Evolutionary conservation across 2,329 filamentous ascomycete species (phyloP), one percentile per base, ranked within the genome.

Genomic region (Colletotrichum tofieldiae): DNA sequence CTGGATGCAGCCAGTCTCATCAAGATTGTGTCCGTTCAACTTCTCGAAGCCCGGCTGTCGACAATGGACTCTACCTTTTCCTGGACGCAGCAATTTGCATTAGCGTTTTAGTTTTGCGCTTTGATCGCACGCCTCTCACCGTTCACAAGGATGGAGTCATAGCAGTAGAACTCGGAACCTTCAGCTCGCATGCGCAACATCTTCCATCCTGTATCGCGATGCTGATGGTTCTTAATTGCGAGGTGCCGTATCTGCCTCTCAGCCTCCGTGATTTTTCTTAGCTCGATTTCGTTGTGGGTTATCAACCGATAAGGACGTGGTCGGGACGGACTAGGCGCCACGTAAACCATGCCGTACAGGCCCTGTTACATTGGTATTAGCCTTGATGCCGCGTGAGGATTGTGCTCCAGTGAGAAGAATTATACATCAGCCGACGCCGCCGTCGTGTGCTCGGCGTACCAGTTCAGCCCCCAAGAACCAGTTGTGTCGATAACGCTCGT

Each of bases 131-230:
- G n/a, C 39, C 37, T 29, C 74, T 32, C 18, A 75, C 76, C 75
- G n/a, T 77, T 77, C 26, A 77, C 75, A 7, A 77, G 60, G 2
- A 77, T 58, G 1, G 76, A 77, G 51, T 77, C 75, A 26, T 76
- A 77, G 60, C 76, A 77, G 32, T 70, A 72, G 5, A 72, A 69
- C 26, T 72, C 70, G 7, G 70, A 72, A 18, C 70, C 70, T 26
- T 69, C 66, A 11, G 70, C 66, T 11, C 55, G 56, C 70, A 69
- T 69, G 5, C 70, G 70, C 32, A 72, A 16, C 66, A 72, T 60
- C 32, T 72, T 72, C 70, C 70, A 72, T 37, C 70, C 70, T 3
- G 66, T 72, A 5, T 72, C 70, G 20, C 70, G 65, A 41, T 72
- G 70, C 11, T 72, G 60, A 20, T 72, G 70, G 14, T 72, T 70